Conservation (phyloP, 768 basidiomycete genomes). For the Lactarius pseudohatsudake region DNA sequence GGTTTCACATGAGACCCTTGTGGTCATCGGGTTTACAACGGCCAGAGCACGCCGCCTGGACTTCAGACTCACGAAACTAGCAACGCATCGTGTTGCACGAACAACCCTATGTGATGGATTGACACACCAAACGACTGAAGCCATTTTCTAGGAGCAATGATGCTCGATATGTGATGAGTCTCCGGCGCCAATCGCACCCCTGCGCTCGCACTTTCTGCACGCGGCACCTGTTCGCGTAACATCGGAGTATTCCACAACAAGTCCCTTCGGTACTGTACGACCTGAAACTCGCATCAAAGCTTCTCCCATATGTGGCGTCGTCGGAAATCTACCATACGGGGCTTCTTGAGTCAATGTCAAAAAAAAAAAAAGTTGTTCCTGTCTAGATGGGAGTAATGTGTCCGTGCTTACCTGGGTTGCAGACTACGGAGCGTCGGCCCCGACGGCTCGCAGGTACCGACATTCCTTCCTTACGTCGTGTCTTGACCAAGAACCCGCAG, state of each 20-base stretch:
- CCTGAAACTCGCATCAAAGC: neutral
- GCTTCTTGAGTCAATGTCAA: conserved; percentile 2
- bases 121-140: neutral
- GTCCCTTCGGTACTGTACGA: neutral
- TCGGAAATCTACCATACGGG: neutral
- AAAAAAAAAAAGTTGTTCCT: neutral
- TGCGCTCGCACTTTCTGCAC: neutral
- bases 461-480: conserved; percentile 7
- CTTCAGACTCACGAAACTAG: conserved; percentile 1
- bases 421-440: neutral
- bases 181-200: neutral
- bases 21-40: conserved; percentile 14
- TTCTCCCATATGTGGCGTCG: conserved; percentile 22
- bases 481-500: neutral
- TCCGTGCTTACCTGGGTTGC: neutral
- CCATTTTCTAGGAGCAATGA: neutral
- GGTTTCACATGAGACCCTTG: conserved; percentile 5
- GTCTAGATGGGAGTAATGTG: conserved; percentile 7
- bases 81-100: neutral
- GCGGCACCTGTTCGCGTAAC: conserved; percentile 5
- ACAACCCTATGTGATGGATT: neutral
- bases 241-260: conserved; percentile 11
- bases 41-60: neutral
- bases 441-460: conserved; percentile 4
- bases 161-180: neutral